Evolutionary conservation across 495 filamentous ascomycete species (phyloP).

Genomic region (Lasiosphaeriaceae sp.): DNA sequence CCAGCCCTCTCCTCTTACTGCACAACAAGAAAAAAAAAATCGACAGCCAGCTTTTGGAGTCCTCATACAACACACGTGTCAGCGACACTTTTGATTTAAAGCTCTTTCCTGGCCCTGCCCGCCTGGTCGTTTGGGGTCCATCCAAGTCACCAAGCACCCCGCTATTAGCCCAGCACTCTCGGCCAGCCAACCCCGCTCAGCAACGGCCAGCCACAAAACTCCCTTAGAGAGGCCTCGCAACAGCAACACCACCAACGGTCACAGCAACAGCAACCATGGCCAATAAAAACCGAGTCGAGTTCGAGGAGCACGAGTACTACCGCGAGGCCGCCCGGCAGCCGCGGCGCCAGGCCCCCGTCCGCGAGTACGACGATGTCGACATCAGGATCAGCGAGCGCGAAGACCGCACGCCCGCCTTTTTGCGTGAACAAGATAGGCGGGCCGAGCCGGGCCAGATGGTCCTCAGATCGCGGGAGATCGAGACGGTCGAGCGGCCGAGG

Average conservation of each 20-base stretch:
- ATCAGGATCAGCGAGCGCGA: slow-evolving; percentile 36
- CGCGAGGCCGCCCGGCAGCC: slow-evolving; percentile 23
- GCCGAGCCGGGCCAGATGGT: slow-evolving; percentile 38
- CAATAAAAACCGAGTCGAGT: slow-evolving; percentile 33
- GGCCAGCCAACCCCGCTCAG: slow-evolving; percentile 8
- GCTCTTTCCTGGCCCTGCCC: neutral
- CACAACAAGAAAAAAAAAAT: neutral
- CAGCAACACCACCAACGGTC: slow-evolving; percentile 1
- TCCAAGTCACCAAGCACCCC: neutral
- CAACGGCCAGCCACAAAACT: slow-evolving; percentile 6
- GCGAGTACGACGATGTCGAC: slow-evolving; percentile 37
- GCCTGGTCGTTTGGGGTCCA: neutral
- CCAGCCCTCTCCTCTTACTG: neutral
- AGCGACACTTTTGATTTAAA: neutral
- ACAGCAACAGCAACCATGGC: slow-evolving; percentile 18
- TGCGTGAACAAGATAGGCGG: slow-evolving; percentile 34
- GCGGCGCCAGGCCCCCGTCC: slow-evolving; percentile 26
- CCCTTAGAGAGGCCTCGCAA: slow-evolving; percentile 4
- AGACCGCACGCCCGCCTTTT: slow-evolving; percentile 37
- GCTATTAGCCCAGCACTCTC: neutral
- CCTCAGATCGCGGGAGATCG: slow-evolving; percentile 42
- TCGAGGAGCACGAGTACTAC: slow-evolving; percentile 41
- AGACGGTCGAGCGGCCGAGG: slow-evolving; percentile 37
- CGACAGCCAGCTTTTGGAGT: neutral
- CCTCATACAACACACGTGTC: neutral